phyloP scores from a whole-genome alignment of 1,139 yeast species.

The Nakaseomyces sp. region DNA sequence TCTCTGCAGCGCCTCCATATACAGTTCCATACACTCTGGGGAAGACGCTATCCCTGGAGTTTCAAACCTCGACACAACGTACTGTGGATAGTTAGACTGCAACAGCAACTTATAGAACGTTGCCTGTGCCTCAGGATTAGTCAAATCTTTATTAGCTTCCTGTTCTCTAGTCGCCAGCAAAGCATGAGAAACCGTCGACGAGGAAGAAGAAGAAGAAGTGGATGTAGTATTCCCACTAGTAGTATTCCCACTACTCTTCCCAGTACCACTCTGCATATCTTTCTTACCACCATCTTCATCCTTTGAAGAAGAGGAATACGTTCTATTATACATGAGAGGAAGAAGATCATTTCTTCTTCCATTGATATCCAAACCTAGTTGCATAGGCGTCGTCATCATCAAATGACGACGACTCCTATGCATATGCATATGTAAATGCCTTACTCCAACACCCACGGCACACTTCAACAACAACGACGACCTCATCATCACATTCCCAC shows the following conservation, averaged over 20 bases:
- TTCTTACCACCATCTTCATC: not conserved
- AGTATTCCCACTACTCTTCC: not conserved
- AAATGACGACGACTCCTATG: too few relatives aligned
- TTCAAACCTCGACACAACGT: conserved; percentile 86
- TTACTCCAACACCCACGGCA: not conserved
- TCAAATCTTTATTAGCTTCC: conserved; percentile 64
- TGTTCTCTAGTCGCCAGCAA: conserved; percentile 66
- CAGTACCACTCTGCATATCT: not conserved
- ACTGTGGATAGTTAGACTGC: conserved; percentile 79
- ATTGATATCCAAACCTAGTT: too few relatives aligned
- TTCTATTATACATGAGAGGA: too few relatives aligned
- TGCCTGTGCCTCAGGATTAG: conserved; percentile 66
- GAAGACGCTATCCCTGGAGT: conserved; percentile 81
- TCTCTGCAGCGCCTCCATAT: conserved; percentile 69
- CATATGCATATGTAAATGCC: not conserved
- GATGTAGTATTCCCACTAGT: not conserved
- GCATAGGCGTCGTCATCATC: too few relatives aligned
- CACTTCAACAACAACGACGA: not conserved
- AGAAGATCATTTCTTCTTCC: too few relatives aligned
- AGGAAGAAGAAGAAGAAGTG: too few relatives aligned
- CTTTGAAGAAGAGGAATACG: not conserved
- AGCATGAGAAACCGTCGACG: conserved; percentile 23
- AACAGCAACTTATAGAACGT: conserved; percentile 67
- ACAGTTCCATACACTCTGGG: conserved; percentile 66
- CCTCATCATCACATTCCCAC: not conserved